A percentile compares a stretch with the other conserved stretches of the same genome.
These are phyloP conservation scores for Chaetomium sp. DNA, from an alignment of 2,329 filamentous ascomycete species.

Conservation along the genomic window DNA sequence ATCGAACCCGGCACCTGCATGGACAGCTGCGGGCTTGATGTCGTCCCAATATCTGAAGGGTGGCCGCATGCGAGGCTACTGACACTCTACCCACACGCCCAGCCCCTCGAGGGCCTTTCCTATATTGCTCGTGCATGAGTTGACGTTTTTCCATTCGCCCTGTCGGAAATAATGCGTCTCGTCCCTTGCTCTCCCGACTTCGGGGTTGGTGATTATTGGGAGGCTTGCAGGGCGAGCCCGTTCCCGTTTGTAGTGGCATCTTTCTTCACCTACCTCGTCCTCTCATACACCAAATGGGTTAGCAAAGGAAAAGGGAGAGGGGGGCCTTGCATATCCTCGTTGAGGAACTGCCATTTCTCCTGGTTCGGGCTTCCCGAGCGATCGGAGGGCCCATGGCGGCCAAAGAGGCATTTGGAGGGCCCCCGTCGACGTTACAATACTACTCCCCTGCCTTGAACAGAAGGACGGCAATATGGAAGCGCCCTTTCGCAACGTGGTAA, in stretches of 20 bases:
- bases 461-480: constrained; percentile 17
- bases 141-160: constrained; percentile 12
- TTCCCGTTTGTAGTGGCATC: no score
- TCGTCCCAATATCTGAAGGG: background rate
- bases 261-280: background rate
- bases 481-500: constrained; percentile 3
- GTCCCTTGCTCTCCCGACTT: no score
- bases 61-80: constrained; percentile 6
- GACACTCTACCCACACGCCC: background rate
- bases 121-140: constrained; percentile 13
- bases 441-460: background rate
- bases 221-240: background rate
- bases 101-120: background rate
- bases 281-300: background rate
- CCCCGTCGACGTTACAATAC: background rate
- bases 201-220: background rate
- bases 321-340: background rate
- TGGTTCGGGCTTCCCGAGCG: background rate
- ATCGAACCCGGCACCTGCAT: background rate
- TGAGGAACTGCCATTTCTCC: background rate
- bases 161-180: no score
- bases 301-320: background rate
- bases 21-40: background rate
- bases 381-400: background rate
- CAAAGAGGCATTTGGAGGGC: background rate